A percentile compares a stretch with the other conserved stretches of the same genome.
phyloP scores from a whole-genome alignment of 805 yeast species.

The Hanseniaspora jakobsenii region DNA sequence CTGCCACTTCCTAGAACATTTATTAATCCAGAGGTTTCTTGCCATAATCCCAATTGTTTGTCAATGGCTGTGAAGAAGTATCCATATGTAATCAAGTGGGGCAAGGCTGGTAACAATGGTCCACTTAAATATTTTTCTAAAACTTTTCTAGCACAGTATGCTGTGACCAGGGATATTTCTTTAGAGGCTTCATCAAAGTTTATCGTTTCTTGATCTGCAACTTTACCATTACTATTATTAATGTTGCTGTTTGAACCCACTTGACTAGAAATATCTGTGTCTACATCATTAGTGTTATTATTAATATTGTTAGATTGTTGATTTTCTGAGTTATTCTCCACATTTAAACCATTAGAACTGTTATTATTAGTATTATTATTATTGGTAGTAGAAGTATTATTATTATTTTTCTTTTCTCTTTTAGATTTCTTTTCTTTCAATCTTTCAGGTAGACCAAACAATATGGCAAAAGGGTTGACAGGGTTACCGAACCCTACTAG shows the following conservation, averaged over 20 bases:
- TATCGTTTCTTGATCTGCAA: too few species aligned
- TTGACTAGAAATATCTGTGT: too few species aligned
- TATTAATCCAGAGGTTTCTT: too few species aligned
- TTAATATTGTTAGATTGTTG: too few species aligned
- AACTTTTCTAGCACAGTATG: constrained; percentile 59
- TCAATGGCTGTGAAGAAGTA: constrained; percentile 59
- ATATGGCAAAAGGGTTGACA: constrained; percentile 60
- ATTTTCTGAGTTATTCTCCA: too few species aligned
- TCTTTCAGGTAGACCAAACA: constrained; percentile 61
- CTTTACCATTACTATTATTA: too few species aligned
- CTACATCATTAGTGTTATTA: too few species aligned
- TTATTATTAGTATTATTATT: constrained; percentile 6
- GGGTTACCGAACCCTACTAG: constrained; percentile 68
- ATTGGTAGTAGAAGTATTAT: constrained; percentile 17
- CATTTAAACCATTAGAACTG: too few species aligned
- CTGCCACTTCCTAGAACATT: too few species aligned
- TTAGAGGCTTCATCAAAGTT: constrained; percentile 18
- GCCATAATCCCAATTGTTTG: constrained; percentile 34
- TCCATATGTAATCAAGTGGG: constrained; percentile 67
- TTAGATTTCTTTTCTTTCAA: constrained; percentile 59
- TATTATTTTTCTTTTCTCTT: constrained; percentile 42
- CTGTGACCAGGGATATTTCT: constrained; percentile 36
- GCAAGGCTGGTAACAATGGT: constrained; percentile 52
- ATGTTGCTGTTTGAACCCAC: too few species aligned
- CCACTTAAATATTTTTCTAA: constrained; percentile 55